phyloP scores from a whole-genome alignment of 441 rosid species.

The Kokia cookei region DNA sequence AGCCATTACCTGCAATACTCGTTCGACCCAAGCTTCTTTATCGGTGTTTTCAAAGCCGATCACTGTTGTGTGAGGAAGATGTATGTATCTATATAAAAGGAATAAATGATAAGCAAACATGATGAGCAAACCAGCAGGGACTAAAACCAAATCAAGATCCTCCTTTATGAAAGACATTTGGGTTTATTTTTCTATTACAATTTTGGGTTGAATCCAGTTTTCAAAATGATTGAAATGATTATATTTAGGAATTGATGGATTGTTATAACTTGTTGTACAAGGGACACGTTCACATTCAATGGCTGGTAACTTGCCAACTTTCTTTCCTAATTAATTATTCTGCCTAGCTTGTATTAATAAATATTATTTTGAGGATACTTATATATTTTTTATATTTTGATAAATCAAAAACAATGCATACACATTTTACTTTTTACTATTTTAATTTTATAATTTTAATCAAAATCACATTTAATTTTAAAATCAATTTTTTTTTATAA shows the following conservation, averaged over 20 bases:
- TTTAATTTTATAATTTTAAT: no score
- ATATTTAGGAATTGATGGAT: not conserved
- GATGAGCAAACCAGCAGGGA: conserved; percentile 53
- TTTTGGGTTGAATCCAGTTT: not conserved
- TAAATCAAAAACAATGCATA: no score
- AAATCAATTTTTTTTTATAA: no score
- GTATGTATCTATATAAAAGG: conserved; percentile 56
- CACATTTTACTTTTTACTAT: no score
- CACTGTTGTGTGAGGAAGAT: conserved; percentile 57
- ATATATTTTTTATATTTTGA: no score
- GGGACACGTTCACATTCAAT: no score
- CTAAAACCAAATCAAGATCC: conserved; percentile 54
- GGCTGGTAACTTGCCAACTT: not conserved
- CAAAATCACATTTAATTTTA: no score
- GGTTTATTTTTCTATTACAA: not conserved
- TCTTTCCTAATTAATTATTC: not conserved
- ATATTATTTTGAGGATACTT: no score
- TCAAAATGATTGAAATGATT: not conserved
- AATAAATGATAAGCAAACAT: conserved; percentile 53
- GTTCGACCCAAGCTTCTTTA: conserved; percentile 64
- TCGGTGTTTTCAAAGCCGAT: conserved; percentile 66
- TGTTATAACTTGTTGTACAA: not conserved
- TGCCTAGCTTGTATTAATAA: not conserved
- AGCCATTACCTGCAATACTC: conserved; percentile 41
- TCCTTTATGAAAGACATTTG: conserved; percentile 32